Percentiles rank a stretch among this genome's conserved stretches.
Conservation (phyloP, 2,329 filamentous ascomycete genomes). For the Fusarium incarnatum region DNA sequence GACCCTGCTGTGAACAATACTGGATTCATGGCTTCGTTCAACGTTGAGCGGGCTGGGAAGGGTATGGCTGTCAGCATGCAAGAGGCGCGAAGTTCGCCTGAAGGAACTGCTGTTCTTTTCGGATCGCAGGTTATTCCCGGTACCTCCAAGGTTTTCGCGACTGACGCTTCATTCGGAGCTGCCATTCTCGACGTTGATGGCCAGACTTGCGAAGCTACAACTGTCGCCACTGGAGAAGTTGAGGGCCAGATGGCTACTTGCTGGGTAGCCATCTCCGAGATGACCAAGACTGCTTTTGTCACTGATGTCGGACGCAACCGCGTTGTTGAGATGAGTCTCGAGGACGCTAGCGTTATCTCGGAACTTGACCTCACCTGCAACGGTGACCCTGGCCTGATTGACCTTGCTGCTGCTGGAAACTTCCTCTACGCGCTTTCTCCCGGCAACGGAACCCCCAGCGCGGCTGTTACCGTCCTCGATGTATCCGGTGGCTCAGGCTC, state of each 20-base stretch:
- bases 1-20: conserved; percentile 65
- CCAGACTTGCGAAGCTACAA: conserved; percentile 46
- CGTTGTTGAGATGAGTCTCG: conserved; percentile 66
- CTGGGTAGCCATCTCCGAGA: conserved; percentile 64
- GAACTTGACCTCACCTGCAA: conserved; percentile 57
- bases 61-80: conserved; percentile 43
- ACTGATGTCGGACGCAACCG: conserved; percentile 65
- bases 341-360: conserved; percentile 60
- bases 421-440: conserved; percentile 69
- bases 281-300: conserved; percentile 66
- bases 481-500: conserved; percentile 29
- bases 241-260: conserved; percentile 67
- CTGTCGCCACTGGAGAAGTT: conserved; percentile 56
- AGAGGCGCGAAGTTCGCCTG: conserved; percentile 55
- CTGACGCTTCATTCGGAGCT: conserved; percentile 69
- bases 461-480: conserved; percentile 55
- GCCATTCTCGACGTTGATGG: conserved; percentile 59
- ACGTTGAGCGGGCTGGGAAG: conserved; percentile 49
- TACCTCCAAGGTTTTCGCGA: conserved; percentile 61
- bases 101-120: conserved; percentile 68
- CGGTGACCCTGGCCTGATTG: conserved; percentile 66
- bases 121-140: conserved; percentile 62
- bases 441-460: conserved; percentile 58
- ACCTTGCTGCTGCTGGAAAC: conserved; percentile 62
- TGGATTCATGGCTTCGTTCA: conserved; percentile 66